Conservation (phyloP, 1,139 yeast genomes). For the Scheffersomyces lignicola region DNA sequence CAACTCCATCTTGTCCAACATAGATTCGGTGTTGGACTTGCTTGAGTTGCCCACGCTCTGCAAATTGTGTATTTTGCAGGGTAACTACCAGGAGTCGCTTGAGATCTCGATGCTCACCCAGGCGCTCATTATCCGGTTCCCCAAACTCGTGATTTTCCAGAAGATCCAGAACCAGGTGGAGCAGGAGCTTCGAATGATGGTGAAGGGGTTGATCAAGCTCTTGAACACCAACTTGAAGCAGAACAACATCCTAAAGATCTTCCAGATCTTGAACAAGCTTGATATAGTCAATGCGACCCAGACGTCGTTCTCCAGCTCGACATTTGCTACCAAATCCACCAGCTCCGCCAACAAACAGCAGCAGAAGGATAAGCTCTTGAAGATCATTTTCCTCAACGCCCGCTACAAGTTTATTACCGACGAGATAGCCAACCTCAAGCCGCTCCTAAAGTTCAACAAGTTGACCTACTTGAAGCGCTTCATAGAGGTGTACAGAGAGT, state of each 20-base stretch:
- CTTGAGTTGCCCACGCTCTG: conserved; percentile 83
- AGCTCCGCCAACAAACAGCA: conserved; percentile 7
- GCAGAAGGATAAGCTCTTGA: conserved; percentile 31
- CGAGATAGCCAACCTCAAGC: conserved; percentile 59
- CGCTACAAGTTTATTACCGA: conserved; percentile 59
- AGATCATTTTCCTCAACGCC: conserved; percentile 52
- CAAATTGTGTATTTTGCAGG: conserved; percentile 79
- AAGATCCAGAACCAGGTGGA: conserved; percentile 57
- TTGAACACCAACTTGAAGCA: conserved; percentile 77
- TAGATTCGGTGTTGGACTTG: conserved; percentile 74
- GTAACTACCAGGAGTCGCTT: conserved; percentile 86
- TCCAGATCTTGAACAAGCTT: conserved; percentile 71
- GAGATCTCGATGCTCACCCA: conserved; percentile 73
- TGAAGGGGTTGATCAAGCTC: conserved; percentile 63
- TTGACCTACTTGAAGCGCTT: conserved; percentile 75
- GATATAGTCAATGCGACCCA: conserved; percentile 29
- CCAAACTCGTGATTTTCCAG: conserved; percentile 55
- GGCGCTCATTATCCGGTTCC: conserved; percentile 67
- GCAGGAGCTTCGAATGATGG: conserved; percentile 61
- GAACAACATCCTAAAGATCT: conserved; percentile 71
- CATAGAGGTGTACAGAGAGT: conserved; percentile 82
- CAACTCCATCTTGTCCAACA: conserved; percentile 52
- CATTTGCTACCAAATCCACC: conserved; percentile 9
- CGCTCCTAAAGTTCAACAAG: conserved; percentile 50
- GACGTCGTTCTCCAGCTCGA: conserved; percentile 7